Evolutionary conservation across 495 filamentous ascomycete genomes (phyloP), one percentile per base, ranked within the genome.

Genomic region (Penicillium lividum): DNA sequence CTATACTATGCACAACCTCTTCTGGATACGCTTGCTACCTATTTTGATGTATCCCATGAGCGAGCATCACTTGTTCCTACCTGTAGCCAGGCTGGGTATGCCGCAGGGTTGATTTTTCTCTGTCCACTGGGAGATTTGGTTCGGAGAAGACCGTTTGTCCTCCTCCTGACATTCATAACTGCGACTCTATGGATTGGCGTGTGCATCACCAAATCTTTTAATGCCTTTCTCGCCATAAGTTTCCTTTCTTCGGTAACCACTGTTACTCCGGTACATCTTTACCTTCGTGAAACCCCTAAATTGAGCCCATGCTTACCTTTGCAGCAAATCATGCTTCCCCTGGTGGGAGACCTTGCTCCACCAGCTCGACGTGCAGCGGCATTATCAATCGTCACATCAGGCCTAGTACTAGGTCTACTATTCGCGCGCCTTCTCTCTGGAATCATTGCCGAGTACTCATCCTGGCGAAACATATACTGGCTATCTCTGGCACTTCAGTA

Each of bases 401-500:
- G 90, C n/a, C 74, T 93, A 0, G 77, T 90, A 5, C 80, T 93
- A 4, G 90, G 90, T 15, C 79, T 94, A 48, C 82, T 95, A 0
- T 76, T 93, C 43, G 91, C 91, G 7, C 85, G 91, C 5, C 74
- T 93, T 5, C 81, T 94, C 10, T 87, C 89, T 7, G 91, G 91
- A 0, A 84, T 89, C 36, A 76, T 95, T 27, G 84, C 90, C 4
- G 79, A 89, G 46, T 90, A 83, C 62, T 83, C 82, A 0, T 72
- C 75, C 53, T 95, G 91, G 91, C 79, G 91, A 22, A 82, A 82
- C 59, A 83, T 94, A 18, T 95, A 92, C 76, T 94, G 89, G 89
- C 78, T 93, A 36, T 84, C 89, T 0, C 78, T 93, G 16, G 91
- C 78, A 6, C 75, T 91, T 3, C 91, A 95, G 70, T 84, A 80